Evolutionary conservation across 148 eudicot species (phyloP).

Genomic region (Bassia scoparia): DNA sequence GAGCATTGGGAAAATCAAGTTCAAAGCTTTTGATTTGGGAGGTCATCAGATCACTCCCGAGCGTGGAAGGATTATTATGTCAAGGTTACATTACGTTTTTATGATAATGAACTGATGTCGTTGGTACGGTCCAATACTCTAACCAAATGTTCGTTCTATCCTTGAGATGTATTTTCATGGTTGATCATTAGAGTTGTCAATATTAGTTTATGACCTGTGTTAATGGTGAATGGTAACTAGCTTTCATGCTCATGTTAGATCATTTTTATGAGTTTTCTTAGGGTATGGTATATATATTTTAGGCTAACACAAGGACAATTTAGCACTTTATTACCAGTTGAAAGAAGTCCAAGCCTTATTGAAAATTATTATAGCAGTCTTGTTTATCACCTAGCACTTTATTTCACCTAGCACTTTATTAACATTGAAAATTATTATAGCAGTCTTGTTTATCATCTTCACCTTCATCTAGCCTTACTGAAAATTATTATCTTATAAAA

Average conservation of each 20-base stretch:
- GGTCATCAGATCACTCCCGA: conserved; percentile 72
- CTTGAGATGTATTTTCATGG: not conserved
- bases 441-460: no score
- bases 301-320: not conserved
- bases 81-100: conserved; percentile 39
- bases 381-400: not conserved
- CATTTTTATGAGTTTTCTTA: no score
- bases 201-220: no score
- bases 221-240: no score
- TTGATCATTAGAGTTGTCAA: not conserved
- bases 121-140: not conserved
- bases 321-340: not conserved
- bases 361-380: not conserved
- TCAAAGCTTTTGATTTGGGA: conserved; percentile 76
- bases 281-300: no score
- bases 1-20: conserved; percentile 74
- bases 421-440: no score
- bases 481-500: no score
- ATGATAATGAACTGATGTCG: conserved; percentile 11
- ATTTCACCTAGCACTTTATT: no score
- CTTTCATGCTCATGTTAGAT: no score
- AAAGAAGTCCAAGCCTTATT: no score
- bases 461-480: no score
- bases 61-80: conserved; percentile 81
- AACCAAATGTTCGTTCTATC: no score